Percentiles rank a stretch among this genome's conserved stretches.
Evolutionary conservation across 208 protist species (phyloP).

Genomic region (Trypanosoma theileri): DNA sequence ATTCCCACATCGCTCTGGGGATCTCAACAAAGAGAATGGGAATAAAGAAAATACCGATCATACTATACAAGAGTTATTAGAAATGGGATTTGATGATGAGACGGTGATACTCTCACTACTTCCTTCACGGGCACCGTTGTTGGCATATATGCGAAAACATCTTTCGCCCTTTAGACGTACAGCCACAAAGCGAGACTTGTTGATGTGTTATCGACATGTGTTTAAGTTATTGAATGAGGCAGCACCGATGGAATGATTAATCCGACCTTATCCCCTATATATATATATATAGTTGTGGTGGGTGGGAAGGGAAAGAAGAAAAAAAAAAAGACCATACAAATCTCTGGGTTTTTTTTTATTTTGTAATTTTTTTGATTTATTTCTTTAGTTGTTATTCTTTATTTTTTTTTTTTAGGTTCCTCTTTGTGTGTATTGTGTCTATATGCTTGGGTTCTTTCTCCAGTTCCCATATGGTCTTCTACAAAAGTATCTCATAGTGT

Average conservation of each 20-base stretch:
- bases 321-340: conserved; percentile 13
- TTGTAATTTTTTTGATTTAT: conserved; percentile 17
- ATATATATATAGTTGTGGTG: not conserved
- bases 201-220: conserved; percentile 65
- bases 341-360: not conserved
- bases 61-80: conserved; percentile 25
- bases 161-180: conserved; percentile 33
- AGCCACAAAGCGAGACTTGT: conserved; percentile 40
- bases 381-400: not conserved
- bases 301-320: conserved; percentile 3
- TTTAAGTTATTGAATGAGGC: conserved; percentile 69
- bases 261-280: too few species aligned
- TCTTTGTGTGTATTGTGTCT: too few species aligned
- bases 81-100: conserved; percentile 68
- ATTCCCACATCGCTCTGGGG: too few species aligned
- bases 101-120: conserved; percentile 51
- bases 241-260: conserved; percentile 29
- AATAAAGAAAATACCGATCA: not conserved
- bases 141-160: conserved; percentile 49
- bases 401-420: too few species aligned
- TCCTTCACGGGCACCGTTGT: conserved; percentile 24
- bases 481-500: too few species aligned
- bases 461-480: too few species aligned
- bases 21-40: not conserved
- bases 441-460: too few species aligned